Evolutionary conservation across 768 basidiomycete genomes (phyloP).

Genomic region (Russula sp.): DNA sequence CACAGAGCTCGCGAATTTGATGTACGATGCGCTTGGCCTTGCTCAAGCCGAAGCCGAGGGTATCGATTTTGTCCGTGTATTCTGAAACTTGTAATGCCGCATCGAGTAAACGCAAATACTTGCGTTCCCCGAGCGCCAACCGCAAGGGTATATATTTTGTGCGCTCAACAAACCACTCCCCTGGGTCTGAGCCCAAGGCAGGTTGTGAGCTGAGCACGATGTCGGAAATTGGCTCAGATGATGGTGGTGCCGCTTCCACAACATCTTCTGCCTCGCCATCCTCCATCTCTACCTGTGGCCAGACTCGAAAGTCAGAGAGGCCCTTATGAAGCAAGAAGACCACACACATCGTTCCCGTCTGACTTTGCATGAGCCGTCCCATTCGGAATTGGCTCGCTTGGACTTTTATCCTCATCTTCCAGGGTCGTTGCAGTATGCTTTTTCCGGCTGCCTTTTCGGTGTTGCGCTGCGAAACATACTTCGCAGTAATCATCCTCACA

Average conservation of each 20-base stretch:
- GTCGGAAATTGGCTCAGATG: conserved; percentile 36
- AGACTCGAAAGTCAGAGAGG: conserved; percentile 1
- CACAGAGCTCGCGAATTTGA: conserved; percentile 83
- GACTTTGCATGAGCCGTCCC: conserved; percentile 33
- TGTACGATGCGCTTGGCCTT: conserved; percentile 87
- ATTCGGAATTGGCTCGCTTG: conserved; percentile 29
- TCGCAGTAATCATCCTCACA: conserved; percentile 77
- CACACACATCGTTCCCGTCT: conserved; percentile 25
- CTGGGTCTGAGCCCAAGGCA: conserved; percentile 55
- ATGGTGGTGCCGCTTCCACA: conserved; percentile 34
- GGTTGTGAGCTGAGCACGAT: conserved; percentile 54
- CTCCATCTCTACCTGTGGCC: conserved; percentile 42
- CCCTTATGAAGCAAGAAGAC: conserved; percentile 24
- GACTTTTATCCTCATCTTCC: conserved; percentile 25
- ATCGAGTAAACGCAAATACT: conserved; percentile 79
- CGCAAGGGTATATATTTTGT: conserved; percentile 80
- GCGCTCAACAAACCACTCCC: conserved; percentile 84
- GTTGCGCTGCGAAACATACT: conserved; percentile 83
- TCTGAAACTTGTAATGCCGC: conserved; percentile 83
- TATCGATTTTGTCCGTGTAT: conserved; percentile 90
- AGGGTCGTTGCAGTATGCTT: conserved; percentile 55
- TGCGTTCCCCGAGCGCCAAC: conserved; percentile 70
- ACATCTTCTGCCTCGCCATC: conserved; percentile 41
- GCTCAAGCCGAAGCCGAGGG: conserved; percentile 68
- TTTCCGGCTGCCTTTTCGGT: conserved; percentile 77